Base-by-base conservation (phyloP, 768 basidiomycete species). In the Sarcomyxa edulis region DNA sequence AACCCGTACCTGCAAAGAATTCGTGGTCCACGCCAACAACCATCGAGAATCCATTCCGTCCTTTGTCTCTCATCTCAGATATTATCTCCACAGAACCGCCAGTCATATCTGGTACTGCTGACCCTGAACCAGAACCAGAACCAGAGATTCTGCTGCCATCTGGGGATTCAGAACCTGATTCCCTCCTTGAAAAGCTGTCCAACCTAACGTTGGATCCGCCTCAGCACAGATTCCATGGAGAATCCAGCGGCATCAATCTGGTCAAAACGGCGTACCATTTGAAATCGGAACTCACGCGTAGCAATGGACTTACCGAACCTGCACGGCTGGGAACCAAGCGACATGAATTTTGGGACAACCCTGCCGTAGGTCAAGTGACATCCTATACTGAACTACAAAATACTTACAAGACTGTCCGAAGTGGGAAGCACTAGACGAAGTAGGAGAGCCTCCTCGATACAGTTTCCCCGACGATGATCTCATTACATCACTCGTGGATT, bases 211-310 rank as follows among this genome's bases (percentile, higher is more conserved):
- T n/a, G n/a, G n/a, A 65, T 15, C 56, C 64, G 1, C 44, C 44
- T 4, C 64, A 70, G 5, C 57, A 64, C 21, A 57, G 68, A 9
- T 79, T 77, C 47, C 72, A 74, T 43, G 76, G 77, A 0, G 76
- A 77, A 44, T 72, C 71, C 8, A 76, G 74, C 47, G 71, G 72
- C 7, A 65, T 70, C 1, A 71, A 74, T 65, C 65, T 78, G 11
- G 59, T 78, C 20, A 65, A 66, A 31, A 65, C 66, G 4, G 80
- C 78, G 2, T 64, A 80, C 10, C 73, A 77, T 43, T 58, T 81
- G 7, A 83, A 81, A 53, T 67, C 70, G 19, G 75, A 78, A n/a
- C n/a, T n/a, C n/a, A n/a, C n/a, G n/a, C n/a, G n/a, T n/a, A n/a
- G n/a, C n/a, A n/a, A n/a, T n/a, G n/a, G n/a, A 41, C 72, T 67